Evolutionary conservation across 108 stramenopile species (phyloP).

Genomic region (Chaetoceros tenuissimus): DNA sequence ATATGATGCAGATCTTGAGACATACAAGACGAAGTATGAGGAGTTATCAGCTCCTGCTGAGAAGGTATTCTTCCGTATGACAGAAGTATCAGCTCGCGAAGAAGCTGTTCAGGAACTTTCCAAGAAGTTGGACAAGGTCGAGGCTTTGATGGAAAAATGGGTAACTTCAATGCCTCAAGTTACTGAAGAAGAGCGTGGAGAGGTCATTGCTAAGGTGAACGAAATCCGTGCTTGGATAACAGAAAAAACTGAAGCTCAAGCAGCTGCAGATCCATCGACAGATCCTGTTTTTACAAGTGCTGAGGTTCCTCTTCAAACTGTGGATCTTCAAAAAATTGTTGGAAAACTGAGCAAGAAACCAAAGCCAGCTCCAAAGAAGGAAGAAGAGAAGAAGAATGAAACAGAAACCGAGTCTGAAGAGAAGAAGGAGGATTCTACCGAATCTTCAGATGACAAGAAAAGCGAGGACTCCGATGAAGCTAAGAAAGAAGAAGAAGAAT

Average conservation of each 20-base stretch:
- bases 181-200: slow-evolving; percentile 85
- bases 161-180: slow-evolving; percentile 76
- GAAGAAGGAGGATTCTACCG: slow-evolving; percentile 2
- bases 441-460: slow-evolving; percentile 7
- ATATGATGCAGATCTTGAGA: slow-evolving; percentile 73
- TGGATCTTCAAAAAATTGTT: slow-evolving; percentile 57
- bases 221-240: slow-evolving; percentile 66
- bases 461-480: slow-evolving; percentile 14
- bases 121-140: slow-evolving; percentile 52
- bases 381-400: slow-evolving; percentile 20
- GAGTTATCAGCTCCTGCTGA: slow-evolving; percentile 77
- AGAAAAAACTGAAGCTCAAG: slow-evolving; percentile 69
- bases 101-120: slow-evolving; percentile 59
- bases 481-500: slow-evolving; percentile 20
- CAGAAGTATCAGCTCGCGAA: slow-evolving; percentile 76
- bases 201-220: slow-evolving; percentile 67
- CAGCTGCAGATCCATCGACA: slow-evolving; percentile 49
- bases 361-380: slow-evolving; percentile 63
- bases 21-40: slow-evolving; percentile 72
- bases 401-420: slow-evolving; percentile 22
- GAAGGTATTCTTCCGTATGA: slow-evolving; percentile 71
- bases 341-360: slow-evolving; percentile 69
- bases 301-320: slow-evolving; percentile 71
- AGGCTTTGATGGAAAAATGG: slow-evolving; percentile 80
- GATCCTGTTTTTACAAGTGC: slow-evolving; percentile 76